Evolutionary conservation across 1,284 basidiomycete species (phyloP), one percentile per base, ranked within the genome.

Genomic region (Salmacisia buchloeana): DNA sequence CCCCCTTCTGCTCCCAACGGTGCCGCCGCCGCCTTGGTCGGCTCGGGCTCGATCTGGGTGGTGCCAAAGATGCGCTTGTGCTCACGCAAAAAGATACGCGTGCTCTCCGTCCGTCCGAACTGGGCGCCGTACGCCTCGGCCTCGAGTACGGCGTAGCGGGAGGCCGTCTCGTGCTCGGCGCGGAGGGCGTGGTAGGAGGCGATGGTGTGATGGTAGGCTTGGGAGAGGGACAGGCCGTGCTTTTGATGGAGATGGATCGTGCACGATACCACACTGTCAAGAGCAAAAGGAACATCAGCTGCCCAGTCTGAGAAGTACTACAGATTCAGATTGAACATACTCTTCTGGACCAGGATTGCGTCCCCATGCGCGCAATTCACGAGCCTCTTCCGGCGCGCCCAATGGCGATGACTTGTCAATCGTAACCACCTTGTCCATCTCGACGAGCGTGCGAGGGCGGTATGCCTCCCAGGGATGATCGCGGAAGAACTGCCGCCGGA

Each of bases 401-500:
- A 56, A 29, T 13, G 38, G 43, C 43, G 36, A 49, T 6, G 34
- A 54, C 60, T 61, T 35, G 25, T 38, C 56, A n/a, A 41, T 36
- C 10, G 31, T 21, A 12, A 75, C 65, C 38, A 83, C 74, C 27
- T 75, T 77, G 63, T 73, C 73, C 35, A 78, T 76, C 82, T 98
- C 94, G 0, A 90, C 86, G 58, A 98, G 81, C 12, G 85, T 88
- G 15, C 85, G 83, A 1, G 92, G 88, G 43, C 93, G 85, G 80
- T 94, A 89, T 1, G 91, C 89, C 82, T 98, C 94, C 79, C 97
- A 97, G 2, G 94, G 93, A 78, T 97, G 94, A 82, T 98, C 94
- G 60, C 85, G 84, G 83, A 94, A 97, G 84, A 98, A 98, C 80
- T 92, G 91, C 61, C 87, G 84, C 52, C 94, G 87, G 60, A 97